phyloP scores from a whole-genome alignment of 2,329 filamentous ascomycete genomes.

The Trichoderma atrobrunneum region DNA sequence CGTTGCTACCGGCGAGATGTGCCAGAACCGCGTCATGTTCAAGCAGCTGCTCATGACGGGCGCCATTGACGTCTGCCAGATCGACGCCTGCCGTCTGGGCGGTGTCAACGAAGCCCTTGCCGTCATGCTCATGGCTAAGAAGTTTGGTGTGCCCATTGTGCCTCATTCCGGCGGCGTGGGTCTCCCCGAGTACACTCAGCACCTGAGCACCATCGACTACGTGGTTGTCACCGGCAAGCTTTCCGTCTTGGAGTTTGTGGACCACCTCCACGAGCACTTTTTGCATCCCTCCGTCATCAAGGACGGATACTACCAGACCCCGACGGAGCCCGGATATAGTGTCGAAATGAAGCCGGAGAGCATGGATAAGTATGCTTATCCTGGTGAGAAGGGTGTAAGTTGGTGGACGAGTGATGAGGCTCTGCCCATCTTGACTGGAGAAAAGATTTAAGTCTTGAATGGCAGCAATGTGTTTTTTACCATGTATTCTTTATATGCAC shows the following conservation, averaged over 20 bases:
- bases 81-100: slow-evolving; percentile 85
- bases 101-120: slow-evolving; percentile 90
- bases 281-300: slow-evolving; percentile 75
- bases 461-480: neutral
- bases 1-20: slow-evolving; percentile 92
- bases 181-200: slow-evolving; percentile 90
- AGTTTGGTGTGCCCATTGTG: slow-evolving; percentile 76
- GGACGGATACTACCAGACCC: slow-evolving; percentile 85
- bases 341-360: slow-evolving; percentile 91
- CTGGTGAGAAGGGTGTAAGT: slow-evolving; percentile 71
- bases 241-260: slow-evolving; percentile 85
- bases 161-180: slow-evolving; percentile 89
- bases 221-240: slow-evolving; percentile 79
- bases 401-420: slow-evolving; percentile 86
- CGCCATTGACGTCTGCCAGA: slow-evolving; percentile 84
- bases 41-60: slow-evolving; percentile 81
- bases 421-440: slow-evolving; percentile 66
- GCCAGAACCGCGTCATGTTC: slow-evolving; percentile 91
- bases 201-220: slow-evolving; percentile 89
- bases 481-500: neutral
- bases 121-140: slow-evolving; percentile 81
- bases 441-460: slow-evolving; percentile 46
- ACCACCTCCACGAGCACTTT: slow-evolving; percentile 93
- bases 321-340: slow-evolving; percentile 78
- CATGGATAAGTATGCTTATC: slow-evolving; percentile 77